Evolutionary conservation across 148 eudicot genomes (phyloP).

Genomic region (Arctostaphylos glauca): DNA sequence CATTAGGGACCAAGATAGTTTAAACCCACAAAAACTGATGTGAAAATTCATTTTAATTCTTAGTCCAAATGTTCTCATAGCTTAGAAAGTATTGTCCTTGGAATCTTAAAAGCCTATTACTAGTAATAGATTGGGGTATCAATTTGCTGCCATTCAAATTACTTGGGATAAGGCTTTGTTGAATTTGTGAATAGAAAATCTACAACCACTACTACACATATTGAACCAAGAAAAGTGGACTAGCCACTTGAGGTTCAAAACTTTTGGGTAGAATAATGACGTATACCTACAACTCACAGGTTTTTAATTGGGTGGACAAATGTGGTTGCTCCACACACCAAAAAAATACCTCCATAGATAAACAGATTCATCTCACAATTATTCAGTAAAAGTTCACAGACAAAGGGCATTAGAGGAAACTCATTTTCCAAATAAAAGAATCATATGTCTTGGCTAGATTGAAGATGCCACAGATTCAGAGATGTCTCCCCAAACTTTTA

Average conservation of each 20-base stretch:
- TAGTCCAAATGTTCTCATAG: conserved; percentile 8
- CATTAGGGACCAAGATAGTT: conserved; percentile 11
- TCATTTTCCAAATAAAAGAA: background rate
- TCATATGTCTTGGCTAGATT: no score
- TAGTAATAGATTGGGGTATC: background rate
- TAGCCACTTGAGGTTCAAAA: background rate
- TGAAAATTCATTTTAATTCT: conserved; percentile 16
- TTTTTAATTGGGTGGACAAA: background rate
- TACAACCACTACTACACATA: background rate
- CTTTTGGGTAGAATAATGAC: background rate
- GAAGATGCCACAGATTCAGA: no score
- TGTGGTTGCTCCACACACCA: background rate
- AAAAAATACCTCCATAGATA: background rate
- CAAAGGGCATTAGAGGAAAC: background rate
- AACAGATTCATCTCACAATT: background rate
- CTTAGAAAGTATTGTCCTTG: background rate
- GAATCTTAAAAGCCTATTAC: background rate
- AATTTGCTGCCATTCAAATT: background rate
- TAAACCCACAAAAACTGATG: conserved; percentile 11
- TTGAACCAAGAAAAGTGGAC: conserved; percentile 13
- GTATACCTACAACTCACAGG: background rate
- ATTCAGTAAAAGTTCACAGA: background rate
- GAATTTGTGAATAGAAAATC: background rate
- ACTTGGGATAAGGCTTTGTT: conserved; percentile 5
- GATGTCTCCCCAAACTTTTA: no score